These are phyloP conservation scores for Fusarium tricinctum DNA, from an alignment of 2,329 filamentous ascomycete genomes.

Conservation along the genomic window DNA sequence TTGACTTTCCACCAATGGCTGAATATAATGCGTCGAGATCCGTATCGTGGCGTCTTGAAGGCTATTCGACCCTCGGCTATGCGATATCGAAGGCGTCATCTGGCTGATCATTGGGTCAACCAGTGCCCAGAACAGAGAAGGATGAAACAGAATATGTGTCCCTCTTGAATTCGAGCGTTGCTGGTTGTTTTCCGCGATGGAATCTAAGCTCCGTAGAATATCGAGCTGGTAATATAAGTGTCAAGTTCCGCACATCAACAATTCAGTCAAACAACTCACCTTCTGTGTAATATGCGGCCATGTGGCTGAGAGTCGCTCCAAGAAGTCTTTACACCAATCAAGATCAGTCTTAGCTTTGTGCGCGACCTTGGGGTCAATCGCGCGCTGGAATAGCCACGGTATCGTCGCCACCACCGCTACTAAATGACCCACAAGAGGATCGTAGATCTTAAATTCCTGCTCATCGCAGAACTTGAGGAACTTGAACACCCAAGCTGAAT, in stretches of 20 bases:
- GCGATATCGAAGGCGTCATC: background rate
- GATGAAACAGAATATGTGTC: constrained; percentile 8
- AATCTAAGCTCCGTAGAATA: constrained; percentile 4
- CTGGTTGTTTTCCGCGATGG: background rate
- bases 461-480: constrained; percentile 1
- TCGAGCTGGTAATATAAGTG: constrained; percentile 1
- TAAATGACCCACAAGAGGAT: constrained; percentile 14
- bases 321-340: constrained; percentile 10
- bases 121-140: constrained; percentile 17
- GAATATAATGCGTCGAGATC: constrained; percentile 19
- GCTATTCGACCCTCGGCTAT: background rate
- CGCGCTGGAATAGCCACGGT: constrained; percentile 31
- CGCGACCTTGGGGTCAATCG: constrained; percentile 9
- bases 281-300: constrained; percentile 37
- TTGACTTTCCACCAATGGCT: constrained; percentile 1
- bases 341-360: constrained; percentile 13
- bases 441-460: background rate
- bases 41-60: constrained; percentile 12
- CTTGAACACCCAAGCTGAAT: constrained; percentile 20
- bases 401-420: constrained; percentile 28
- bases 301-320: background rate
- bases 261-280: background rate
- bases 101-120: constrained; percentile 23
- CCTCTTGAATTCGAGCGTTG: background rate
- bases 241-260: background rate